These are phyloP conservation scores for Thozetella sp. DNA, from an alignment of 495 filamentous ascomycete genomes.

Conservation along the genomic window DNA sequence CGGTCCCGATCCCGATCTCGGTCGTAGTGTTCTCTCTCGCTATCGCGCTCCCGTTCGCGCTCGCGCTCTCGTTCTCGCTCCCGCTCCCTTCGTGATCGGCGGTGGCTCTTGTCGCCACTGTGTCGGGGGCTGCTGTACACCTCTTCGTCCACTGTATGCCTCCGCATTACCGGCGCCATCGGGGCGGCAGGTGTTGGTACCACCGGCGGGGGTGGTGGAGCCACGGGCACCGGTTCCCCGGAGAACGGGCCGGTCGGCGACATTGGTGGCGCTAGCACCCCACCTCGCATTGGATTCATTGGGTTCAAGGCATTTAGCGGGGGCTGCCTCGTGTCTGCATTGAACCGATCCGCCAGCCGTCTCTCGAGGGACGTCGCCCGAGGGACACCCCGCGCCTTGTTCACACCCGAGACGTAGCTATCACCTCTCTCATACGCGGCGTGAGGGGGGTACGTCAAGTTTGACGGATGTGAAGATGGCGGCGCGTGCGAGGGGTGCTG, in stretches of 20 bases:
- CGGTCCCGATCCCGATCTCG: not conserved
- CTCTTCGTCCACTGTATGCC: slow-evolving; percentile 44
- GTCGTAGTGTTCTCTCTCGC: not conserved
- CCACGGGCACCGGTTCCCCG: slow-evolving; percentile 29
- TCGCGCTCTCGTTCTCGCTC: slow-evolving; percentile 16
- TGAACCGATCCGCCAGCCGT: slow-evolving; percentile 45
- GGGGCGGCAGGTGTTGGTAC: slow-evolving; percentile 16
- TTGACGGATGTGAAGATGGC: not conserved
- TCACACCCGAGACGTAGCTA: slow-evolving; percentile 6
- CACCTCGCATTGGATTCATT: slow-evolving; percentile 12
- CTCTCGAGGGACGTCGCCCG: slow-evolving; percentile 28
- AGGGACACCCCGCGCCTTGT: slow-evolving; percentile 4
- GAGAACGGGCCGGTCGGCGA: slow-evolving; percentile 23
- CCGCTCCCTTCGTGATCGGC: slow-evolving; percentile 13
- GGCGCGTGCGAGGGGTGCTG: not conserved
- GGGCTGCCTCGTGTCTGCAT: slow-evolving; percentile 29
- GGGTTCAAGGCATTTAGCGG: slow-evolving; percentile 11
- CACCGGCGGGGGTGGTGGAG: slow-evolving; percentile 23
- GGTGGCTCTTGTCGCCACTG: slow-evolving; percentile 4
- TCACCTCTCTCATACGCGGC: slow-evolving; percentile 2
- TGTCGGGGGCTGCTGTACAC: slow-evolving; percentile 27
- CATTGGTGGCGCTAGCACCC: slow-evolving; percentile 20
- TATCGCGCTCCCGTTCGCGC: slow-evolving; percentile 16
- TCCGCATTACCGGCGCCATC: slow-evolving; percentile 16
- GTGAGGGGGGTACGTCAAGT: slow-evolving; percentile 3